Percentiles rank a stretch among this genome's conserved stretches.
These are phyloP conservation scores for Phytophthora foliorum DNA, from an alignment of 352 stramenopile genomes.

Conservation along the genomic window DNA sequence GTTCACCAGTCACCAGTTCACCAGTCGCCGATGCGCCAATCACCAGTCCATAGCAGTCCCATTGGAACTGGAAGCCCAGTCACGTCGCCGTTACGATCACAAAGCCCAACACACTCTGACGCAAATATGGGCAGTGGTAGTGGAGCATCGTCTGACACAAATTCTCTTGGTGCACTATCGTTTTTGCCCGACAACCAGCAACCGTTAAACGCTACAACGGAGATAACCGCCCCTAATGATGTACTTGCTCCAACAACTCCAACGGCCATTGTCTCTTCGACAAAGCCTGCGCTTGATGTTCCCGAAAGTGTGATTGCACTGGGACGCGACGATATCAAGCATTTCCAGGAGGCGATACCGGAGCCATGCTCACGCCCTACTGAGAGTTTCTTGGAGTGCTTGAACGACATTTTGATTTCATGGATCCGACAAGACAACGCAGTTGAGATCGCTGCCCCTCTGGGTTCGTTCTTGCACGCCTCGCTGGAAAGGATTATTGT, in stretches of 20 bases:
- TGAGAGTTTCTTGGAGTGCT: constrained; percentile 79
- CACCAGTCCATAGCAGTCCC: constrained; percentile 59
- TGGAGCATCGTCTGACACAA: constrained; percentile 69
- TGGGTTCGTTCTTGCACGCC: constrained; percentile 71
- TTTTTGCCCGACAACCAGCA: constrained; percentile 79
- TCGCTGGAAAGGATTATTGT: constrained; percentile 82
- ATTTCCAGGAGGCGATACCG: constrained; percentile 78
- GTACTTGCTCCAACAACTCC: constrained; percentile 23
- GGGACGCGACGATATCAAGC: constrained; percentile 80
- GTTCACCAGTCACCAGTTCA: constrained; percentile 33
- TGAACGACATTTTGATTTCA: constrained; percentile 88
- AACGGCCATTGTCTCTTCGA: constrained; percentile 27
- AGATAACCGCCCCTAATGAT: constrained; percentile 37
- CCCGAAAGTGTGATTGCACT: constrained; percentile 67
- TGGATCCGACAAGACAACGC: constrained; percentile 86
- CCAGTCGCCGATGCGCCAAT: constrained; percentile 49
- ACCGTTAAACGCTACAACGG: constrained; percentile 40
- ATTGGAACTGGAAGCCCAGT: constrained; percentile 58
- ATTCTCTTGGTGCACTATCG: constrained; percentile 77
- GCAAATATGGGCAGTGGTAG: constrained; percentile 57
- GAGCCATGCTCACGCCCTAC: constrained; percentile 68
- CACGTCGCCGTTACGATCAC: constrained; percentile 63
- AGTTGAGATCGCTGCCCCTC: constrained; percentile 62
- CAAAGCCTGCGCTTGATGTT: constrained; percentile 44
- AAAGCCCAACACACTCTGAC: constrained; percentile 80